A percentile compares a stretch with the other conserved stretches of the same genome.
Conservation (phyloP, 345 rosid genomes). For the Erucastrum elatum region DNA sequence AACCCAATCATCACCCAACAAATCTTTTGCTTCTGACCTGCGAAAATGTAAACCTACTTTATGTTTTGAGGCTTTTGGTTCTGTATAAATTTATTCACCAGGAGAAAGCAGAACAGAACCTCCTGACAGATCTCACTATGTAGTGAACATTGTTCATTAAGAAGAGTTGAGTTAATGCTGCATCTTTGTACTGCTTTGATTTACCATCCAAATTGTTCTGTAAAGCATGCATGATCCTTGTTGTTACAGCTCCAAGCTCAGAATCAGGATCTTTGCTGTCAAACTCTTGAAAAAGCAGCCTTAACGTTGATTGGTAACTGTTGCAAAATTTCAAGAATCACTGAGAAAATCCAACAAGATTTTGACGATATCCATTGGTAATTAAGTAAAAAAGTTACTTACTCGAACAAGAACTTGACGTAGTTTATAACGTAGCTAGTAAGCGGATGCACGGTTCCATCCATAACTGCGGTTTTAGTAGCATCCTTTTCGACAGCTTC, state of each 20-base stretch:
- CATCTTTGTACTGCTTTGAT: slow-evolving; percentile 56
- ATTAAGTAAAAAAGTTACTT: slow-evolving; percentile 38
- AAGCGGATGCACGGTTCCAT: slow-evolving; percentile 97
- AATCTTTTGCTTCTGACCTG: slow-evolving; percentile 97
- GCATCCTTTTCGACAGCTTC: slow-evolving; percentile 98
- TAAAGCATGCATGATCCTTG: slow-evolving; percentile 85
- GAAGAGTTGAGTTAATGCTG: slow-evolving; percentile 88
- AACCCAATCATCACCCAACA: slow-evolving; percentile 98
- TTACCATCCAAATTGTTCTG: slow-evolving; percentile 68
- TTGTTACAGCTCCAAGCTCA: slow-evolving; percentile 68
- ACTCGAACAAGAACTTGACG: slow-evolving; percentile 94
- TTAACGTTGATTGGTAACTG: slow-evolving; percentile 83
- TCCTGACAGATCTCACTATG: slow-evolving; percentile 93
- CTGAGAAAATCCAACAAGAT: not conserved
- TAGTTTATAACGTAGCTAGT: slow-evolving; percentile 97
- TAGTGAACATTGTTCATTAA: slow-evolving; percentile 97
- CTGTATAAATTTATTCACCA: not conserved
- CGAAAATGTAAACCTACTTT: slow-evolving; percentile 18
- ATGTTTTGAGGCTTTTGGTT: not conserved
- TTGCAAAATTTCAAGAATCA: not conserved
- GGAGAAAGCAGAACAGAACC: slow-evolving; percentile 41
- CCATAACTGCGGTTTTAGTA: slow-evolving; percentile 91
- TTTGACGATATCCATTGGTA: too few relatives aligned
- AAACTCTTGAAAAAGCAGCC: slow-evolving; percentile 83
- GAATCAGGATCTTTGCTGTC: slow-evolving; percentile 57